Base-by-base conservation (phyloP, 192 early-diverging fungal species). In the Coemansia sp. region DNA sequence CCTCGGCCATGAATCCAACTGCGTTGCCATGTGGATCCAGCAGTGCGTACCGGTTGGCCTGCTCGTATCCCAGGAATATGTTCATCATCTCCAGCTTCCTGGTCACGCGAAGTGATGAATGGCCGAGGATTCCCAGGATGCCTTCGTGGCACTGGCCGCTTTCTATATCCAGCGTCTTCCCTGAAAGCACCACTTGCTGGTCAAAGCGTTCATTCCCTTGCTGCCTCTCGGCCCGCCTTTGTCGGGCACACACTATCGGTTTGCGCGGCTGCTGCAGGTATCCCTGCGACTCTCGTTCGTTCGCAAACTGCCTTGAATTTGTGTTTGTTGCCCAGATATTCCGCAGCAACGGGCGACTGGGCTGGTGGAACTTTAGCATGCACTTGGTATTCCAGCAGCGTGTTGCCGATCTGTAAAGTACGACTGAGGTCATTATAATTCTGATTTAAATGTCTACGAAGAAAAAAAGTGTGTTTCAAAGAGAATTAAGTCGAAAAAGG, bases 71-170 rank as follows among this genome's bases (percentile, higher is more conserved):
- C 67, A 77, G 34, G 45, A 80, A 60, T 8, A 90, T 80, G 67
- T 94, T 96, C 74, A 96, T 75, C 89, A 95, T 93, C 71, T 95
- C 94, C 20, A 95, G 53, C 69, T 94, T 90, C 8, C 94, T 59
- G 1, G 76, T 78, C 53, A 78, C 72, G 0, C 65, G 41, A 5
- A 73, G 33, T 24, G 61, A 67, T 33, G 72, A 67, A 6, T 67
- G 66, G 15, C 35, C 35, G 0, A 73, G 53, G 18, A 73, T 58
- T 16, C 55, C 65, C 53, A 6, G 18, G n/a, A 38, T 61, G 55
- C 18, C 11, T 24, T 35, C 57, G 35, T 35, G 44, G 44, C 12
- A 2, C 44, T 46, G 15, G 5, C 44, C 44, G 18, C 44, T 18
- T 14, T 5, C 15, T 46, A 18, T 1, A 46, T 14, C 44, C 44